Evolutionary conservation across 2,329 filamentous ascomycete genomes (phyloP).

Genomic region (Dothidotthia symphoricarpi): DNA sequence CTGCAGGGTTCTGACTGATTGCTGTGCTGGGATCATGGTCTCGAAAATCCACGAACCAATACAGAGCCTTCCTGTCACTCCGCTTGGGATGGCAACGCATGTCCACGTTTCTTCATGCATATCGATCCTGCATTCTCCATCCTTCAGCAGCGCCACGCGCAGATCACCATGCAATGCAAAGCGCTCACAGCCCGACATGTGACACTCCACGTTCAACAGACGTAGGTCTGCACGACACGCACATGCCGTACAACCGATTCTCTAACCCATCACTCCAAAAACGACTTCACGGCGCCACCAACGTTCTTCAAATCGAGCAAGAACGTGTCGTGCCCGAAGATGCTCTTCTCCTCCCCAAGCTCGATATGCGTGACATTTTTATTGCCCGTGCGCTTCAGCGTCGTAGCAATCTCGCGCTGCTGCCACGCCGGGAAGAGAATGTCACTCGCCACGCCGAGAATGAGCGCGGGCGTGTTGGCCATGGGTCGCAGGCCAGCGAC

Average conservation of each 20-base stretch:
- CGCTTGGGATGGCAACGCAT: no score
- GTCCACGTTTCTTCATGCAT: no score
- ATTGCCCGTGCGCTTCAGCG: slow-evolving; percentile 75
- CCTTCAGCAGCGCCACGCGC: neutral
- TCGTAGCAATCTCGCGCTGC: slow-evolving; percentile 87
- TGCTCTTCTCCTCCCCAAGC: slow-evolving; percentile 86
- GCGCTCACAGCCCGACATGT: slow-evolving; percentile 6
- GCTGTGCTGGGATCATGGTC: no score
- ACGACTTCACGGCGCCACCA: slow-evolving; percentile 76
- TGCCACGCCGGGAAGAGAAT: slow-evolving; percentile 98
- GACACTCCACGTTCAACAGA: neutral
- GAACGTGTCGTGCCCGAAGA: slow-evolving; percentile 97
- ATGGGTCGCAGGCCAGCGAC: slow-evolving; percentile 70
- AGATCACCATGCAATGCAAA: slow-evolving; percentile 25
- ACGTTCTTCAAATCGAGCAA: slow-evolving; percentile 89
- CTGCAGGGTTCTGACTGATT: no score
- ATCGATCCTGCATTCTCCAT: no score
- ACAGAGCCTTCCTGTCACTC: no score
- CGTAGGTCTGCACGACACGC: no score
- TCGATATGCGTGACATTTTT: slow-evolving; percentile 81
- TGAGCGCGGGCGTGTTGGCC: slow-evolving; percentile 74
- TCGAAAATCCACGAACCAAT: no score
- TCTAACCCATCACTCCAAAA: slow-evolving; percentile 71
- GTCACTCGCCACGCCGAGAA: slow-evolving; percentile 92
- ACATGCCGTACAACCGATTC: no score